Evolutionary conservation across 768 basidiomycete genomes (phyloP).

Genomic region (Strobilomyces echinocephalus): DNA sequence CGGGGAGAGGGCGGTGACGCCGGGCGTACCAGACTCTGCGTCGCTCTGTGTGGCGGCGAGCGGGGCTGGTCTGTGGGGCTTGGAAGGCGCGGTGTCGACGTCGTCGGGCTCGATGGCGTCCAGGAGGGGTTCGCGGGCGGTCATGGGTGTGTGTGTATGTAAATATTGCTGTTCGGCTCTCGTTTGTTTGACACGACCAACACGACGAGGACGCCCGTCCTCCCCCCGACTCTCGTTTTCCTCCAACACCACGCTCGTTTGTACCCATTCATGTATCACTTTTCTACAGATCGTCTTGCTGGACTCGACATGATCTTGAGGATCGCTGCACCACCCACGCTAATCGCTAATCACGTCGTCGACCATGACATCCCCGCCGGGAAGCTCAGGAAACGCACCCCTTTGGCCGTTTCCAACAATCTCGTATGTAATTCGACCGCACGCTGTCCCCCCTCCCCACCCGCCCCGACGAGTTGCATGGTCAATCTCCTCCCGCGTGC

Average conservation of each 20-base stretch:
- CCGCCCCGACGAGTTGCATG: conserved; percentile 16
- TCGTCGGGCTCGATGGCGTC: conserved; percentile 90
- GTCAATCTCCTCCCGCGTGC: conserved; percentile 3
- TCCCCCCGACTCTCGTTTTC: background rate
- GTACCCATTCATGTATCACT: conserved; percentile 28
- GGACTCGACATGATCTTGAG: conserved; percentile 39
- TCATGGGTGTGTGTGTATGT: conserved; percentile 37
- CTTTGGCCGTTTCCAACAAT: conserved; percentile 28
- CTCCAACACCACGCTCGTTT: conserved; percentile 11
- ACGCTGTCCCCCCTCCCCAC: background rate
- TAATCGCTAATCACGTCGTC: conserved; percentile 23
- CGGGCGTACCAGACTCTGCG: conserved; percentile 64
- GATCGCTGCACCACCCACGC: conserved; percentile 27
- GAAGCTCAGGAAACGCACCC: conserved; percentile 29
- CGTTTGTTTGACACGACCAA: conserved; percentile 10
- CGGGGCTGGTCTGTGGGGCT: conserved; percentile 35
- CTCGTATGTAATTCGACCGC: conserved; percentile 25
- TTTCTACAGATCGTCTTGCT: conserved; percentile 39
- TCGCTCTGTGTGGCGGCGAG: conserved; percentile 58
- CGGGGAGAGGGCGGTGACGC: conserved; percentile 1
- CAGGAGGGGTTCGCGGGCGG: conserved; percentile 58
- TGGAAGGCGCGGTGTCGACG: conserved; percentile 30
- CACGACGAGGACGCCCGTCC: conserved; percentile 12
- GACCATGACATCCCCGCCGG: conserved; percentile 16
- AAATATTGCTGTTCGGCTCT: background rate